A percentile compares a stretch with the other conserved stretches of the same genome.
Evolutionary conservation across 495 filamentous ascomycete genomes (phyloP).

Genomic region (Aspergillus conjunctus): DNA sequence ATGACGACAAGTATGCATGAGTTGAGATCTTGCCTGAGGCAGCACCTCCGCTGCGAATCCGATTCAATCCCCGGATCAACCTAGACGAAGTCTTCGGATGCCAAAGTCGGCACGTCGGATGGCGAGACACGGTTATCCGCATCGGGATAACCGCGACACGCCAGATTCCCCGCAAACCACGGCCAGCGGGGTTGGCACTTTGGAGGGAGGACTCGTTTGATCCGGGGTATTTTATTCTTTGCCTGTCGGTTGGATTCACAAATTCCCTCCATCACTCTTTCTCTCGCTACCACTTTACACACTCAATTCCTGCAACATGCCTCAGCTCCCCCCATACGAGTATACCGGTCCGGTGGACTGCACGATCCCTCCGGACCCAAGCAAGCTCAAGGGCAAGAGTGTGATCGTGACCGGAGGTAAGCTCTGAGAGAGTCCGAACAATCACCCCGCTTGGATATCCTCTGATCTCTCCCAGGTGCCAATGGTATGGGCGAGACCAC

Average conservation of each 20-base stretch:
- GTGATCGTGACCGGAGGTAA: conserved; percentile 31
- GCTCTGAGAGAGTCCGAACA: too few species aligned
- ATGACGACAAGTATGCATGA: too few species aligned
- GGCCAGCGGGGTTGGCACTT: background rate
- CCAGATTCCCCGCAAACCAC: background rate
- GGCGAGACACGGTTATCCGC: background rate
- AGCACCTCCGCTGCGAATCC: too few species aligned
- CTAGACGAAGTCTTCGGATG: too few species aligned
- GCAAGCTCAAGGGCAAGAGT: conserved; percentile 31
- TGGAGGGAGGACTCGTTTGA: too few species aligned
- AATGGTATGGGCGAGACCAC: conserved; percentile 47
- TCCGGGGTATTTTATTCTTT: background rate
- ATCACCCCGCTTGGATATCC: background rate
- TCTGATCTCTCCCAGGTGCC: conserved; percentile 28
- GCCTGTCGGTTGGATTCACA: too few species aligned
- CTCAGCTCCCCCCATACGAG: conserved; percentile 25
- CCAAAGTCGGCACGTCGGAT: too few species aligned
- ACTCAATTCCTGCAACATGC: conserved; percentile 19
- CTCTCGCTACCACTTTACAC: too few species aligned
- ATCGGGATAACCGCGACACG: background rate
- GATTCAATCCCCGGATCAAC: too few species aligned
- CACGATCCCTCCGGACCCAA: conserved; percentile 23
- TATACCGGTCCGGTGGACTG: conserved; percentile 31
- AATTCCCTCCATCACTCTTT: background rate
- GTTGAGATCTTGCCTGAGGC: too few species aligned